A percentile compares a stretch with the other conserved stretches of the same genome.
These are phyloP conservation scores for Wallemia ichthyophaga DNA, from an alignment of 1,284 basidiomycete species.

Conservation along the genomic window DNA sequence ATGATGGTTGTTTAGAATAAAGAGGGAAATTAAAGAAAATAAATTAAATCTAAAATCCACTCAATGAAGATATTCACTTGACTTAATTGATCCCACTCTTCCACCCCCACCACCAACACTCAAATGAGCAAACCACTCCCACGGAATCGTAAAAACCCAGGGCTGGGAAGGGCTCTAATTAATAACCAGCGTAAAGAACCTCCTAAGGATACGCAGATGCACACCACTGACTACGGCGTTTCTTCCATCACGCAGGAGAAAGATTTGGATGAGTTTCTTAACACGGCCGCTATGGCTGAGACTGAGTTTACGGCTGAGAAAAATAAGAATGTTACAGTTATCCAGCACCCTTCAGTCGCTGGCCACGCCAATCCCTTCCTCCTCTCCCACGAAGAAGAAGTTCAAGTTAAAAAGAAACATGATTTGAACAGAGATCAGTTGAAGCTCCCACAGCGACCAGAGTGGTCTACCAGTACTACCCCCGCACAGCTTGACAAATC, in stretches of 20 bases:
- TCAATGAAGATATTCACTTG: too few species aligned
- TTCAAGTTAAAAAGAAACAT: slow-evolving; percentile 37
- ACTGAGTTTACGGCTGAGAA: slow-evolving; percentile 95
- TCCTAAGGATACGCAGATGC: slow-evolving; percentile 33
- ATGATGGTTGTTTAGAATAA: too few species aligned
- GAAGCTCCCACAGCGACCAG: slow-evolving; percentile 46
- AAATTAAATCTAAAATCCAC: too few species aligned
- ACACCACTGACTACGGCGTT: slow-evolving; percentile 43
- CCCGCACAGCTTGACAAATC: slow-evolving; percentile 46
- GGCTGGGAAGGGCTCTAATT: slow-evolving; percentile 67
- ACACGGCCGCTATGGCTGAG: slow-evolving; percentile 75
- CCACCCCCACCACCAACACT: not conserved
- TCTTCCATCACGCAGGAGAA: slow-evolving; percentile 85
- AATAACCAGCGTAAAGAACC: slow-evolving; percentile 63
- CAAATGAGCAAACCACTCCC: not conserved
- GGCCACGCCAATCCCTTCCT: slow-evolving; percentile 52
- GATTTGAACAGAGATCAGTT: slow-evolving; percentile 37
- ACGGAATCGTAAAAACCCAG: slow-evolving; percentile 12
- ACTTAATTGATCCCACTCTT: not conserved
- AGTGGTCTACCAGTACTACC: slow-evolving; percentile 54
- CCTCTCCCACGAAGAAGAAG: slow-evolving; percentile 54
- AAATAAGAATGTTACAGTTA: slow-evolving; percentile 66
- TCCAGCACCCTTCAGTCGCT: slow-evolving; percentile 30
- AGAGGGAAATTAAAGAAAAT: too few species aligned
- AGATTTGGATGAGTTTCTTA: slow-evolving; percentile 86